phyloP scores from a whole-genome alignment of 306 rosid species.

The Lathyrus oleraceus region DNA sequence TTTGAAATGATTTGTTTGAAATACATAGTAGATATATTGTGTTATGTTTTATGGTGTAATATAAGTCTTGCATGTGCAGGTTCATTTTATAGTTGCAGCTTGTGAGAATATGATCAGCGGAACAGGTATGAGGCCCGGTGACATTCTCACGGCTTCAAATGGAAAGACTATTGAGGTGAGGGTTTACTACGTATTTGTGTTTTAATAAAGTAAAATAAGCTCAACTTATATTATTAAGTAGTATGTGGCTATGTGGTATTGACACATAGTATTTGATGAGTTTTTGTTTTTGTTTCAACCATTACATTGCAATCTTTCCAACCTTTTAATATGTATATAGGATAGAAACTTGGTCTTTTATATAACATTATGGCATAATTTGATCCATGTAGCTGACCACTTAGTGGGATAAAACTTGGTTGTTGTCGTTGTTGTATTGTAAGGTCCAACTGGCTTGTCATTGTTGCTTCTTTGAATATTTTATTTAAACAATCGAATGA shows the following conservation, averaged over 20 bases:
- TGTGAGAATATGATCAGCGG: constrained; percentile 99
- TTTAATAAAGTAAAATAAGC: not conserved
- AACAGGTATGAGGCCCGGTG: constrained; percentile 99
- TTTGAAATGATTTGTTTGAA: constrained; percentile 2
- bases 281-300: constrained; percentile 13
- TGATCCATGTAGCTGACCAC: too few relatives aligned
- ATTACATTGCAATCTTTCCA: not conserved
- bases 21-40: not conserved
- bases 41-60: constrained; percentile 19
- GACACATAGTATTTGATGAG: constrained; percentile 12
- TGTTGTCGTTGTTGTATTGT: not conserved
- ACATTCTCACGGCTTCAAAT: constrained; percentile 94
- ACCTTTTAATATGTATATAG: not conserved
- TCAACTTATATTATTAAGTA: not conserved
- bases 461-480: constrained; percentile 13
- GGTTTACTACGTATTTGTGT: constrained; percentile 25
- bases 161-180: constrained; percentile 98
- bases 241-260: not conserved
- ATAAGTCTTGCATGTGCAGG: constrained; percentile 52
- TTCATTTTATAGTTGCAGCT: constrained; percentile 96
- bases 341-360: too few relatives aligned
- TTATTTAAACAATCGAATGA: constrained; percentile 28
- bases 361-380: too few relatives aligned
- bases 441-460: not conserved
- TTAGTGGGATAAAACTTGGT: too few relatives aligned